Percentiles rank a stretch among this genome's conserved stretches.
phyloP scores from a whole-genome alignment of 164 flowering plant species.

The Chloranthus sessilifolius region DNA sequence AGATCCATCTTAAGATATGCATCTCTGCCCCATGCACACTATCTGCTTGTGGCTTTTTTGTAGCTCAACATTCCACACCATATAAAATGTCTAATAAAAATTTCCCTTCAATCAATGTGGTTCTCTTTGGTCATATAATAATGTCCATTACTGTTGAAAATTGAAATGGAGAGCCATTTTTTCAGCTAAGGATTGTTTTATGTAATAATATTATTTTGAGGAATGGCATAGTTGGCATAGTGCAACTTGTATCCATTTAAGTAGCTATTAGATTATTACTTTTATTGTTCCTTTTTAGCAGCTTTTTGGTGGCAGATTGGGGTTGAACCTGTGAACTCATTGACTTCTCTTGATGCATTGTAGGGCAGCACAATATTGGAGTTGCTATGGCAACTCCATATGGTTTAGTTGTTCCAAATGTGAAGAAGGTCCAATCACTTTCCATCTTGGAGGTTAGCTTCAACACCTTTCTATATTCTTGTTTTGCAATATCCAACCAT shows the following conservation, averaged over 20 bases:
- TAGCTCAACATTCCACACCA: too few relatives aligned
- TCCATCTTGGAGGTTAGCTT: constrained; percentile 76
- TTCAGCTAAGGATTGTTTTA: too few relatives aligned
- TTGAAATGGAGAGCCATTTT: too few relatives aligned
- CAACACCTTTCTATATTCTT: not conserved
- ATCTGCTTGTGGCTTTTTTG: too few relatives aligned
- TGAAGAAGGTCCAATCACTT: constrained; percentile 84
- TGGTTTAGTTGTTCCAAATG: constrained; percentile 94
- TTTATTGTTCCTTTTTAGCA: not conserved
- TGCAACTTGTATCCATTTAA: not conserved
- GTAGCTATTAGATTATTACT: constrained; percentile 1
- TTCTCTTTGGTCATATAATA: too few relatives aligned
- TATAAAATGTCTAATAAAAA: too few relatives aligned
- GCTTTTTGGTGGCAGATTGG: not conserved
- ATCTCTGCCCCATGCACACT: too few relatives aligned
- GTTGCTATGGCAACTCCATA: constrained; percentile 91
- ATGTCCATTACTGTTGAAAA: too few relatives aligned
- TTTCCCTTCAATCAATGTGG: too few relatives aligned
- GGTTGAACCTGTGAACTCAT: not conserved
- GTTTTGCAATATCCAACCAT: not conserved
- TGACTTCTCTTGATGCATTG: constrained; percentile 8
- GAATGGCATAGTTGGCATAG: too few relatives aligned
- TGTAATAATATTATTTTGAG: too few relatives aligned
- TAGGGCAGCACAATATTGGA: constrained; percentile 91
- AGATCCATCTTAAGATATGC: too few relatives aligned